phyloP scores from a whole-genome alignment of 257 asterid genomes.

The Gynochthodes officinalis region DNA sequence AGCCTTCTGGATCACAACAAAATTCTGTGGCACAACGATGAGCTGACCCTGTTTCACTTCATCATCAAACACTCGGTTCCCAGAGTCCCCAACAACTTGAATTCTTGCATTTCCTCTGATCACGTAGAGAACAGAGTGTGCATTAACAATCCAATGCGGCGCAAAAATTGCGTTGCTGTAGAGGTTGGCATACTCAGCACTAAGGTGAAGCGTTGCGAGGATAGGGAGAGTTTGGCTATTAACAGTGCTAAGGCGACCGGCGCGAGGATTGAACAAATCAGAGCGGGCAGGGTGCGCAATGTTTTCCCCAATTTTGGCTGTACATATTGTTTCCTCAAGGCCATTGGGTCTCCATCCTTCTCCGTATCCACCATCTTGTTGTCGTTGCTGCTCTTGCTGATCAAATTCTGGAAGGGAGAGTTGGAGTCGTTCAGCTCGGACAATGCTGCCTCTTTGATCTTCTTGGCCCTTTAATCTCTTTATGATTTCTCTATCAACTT shows the following conservation, averaged over 20 bases:
- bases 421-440: constrained; percentile 34
- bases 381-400: constrained; percentile 8
- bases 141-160: constrained; percentile 52
- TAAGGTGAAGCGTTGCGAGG: constrained; percentile 45
- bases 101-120: constrained; percentile 46
- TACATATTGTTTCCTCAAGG: constrained; percentile 52
- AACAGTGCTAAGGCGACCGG: constrained; percentile 50
- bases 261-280: constrained; percentile 53
- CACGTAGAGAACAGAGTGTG: constrained; percentile 46
- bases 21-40: constrained; percentile 58
- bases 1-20: constrained; percentile 48
- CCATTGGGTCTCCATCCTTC: constrained; percentile 32
- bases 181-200: constrained; percentile 53
- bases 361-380: background rate
- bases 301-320: constrained; percentile 37
- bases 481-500: constrained; percentile 16
- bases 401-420: constrained; percentile 34
- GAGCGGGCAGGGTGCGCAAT: constrained; percentile 38
- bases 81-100: constrained; percentile 54
- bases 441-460: constrained; percentile 51
- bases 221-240: constrained; percentile 56
- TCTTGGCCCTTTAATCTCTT: constrained; percentile 30
- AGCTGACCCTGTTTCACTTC: constrained; percentile 49
- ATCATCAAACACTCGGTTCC: constrained; percentile 41
- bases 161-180: constrained; percentile 52